Base-by-base conservation (phyloP, 345 rosid species). In the Eucalyptus decipiens region DNA sequence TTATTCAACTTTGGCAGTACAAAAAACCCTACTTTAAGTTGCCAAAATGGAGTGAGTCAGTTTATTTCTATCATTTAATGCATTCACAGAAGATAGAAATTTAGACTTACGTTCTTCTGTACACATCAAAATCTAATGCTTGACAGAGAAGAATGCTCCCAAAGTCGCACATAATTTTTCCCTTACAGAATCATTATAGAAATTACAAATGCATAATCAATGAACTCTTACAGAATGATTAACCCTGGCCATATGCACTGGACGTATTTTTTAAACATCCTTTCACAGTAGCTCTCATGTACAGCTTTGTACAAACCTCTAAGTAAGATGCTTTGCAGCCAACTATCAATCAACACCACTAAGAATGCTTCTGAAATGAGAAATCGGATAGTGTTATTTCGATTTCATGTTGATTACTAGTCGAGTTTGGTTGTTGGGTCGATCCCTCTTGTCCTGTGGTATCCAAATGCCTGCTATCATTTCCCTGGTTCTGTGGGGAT, bases 341-440 rank as follows among this genome's bases (percentile, higher is more conserved):
- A 76, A 21, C 83, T 76, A 76, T 76, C 83, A 37, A 76, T 34
- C 40, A 51, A 50, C 65, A 86, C 26, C 26, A 51, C 30, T 86
- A 86, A 24, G 28, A n/a, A 34, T 51, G 65, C 60, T 47, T 91
- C 47, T 45, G 86, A 23, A 94, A 92, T 2, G 94, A 92, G 86
- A 93, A 94, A 80, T 91, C 91, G 30, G 48, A 88, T 52, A 40
- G 32, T 88, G 80, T 58, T 58, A 90, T 88, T 60, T 88, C 87
- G 30, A 92, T 90, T 58, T 89, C 92, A 47, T 91, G 93, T 62
- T 89, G 91, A 24, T 91, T 58, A 17, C 88, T 80, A n/a, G 91
- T 87, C 37, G 91, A 91, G 62, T 85, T 34, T 24, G 86, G 51
- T 30, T 94, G 90, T 80, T 88, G 87, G 86, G 62, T 48, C 19